phyloP scores from a whole-genome alignment of 805 yeast genomes.

The Wickerhamomyces bovis region DNA sequence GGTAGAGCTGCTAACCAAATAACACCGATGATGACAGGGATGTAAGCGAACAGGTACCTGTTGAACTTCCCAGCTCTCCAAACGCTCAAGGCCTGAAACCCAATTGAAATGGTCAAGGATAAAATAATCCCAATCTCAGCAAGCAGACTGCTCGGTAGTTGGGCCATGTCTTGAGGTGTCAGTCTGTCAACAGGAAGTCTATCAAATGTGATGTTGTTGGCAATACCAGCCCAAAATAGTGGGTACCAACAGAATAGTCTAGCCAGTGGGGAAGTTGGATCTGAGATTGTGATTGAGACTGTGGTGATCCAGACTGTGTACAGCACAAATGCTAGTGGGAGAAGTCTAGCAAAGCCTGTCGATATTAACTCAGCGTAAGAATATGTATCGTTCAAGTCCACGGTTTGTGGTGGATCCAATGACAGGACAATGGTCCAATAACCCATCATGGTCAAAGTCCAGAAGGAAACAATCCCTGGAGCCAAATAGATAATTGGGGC shows the following conservation, averaged over 20 bases:
- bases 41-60: constrained; percentile 52
- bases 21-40: constrained; percentile 36
- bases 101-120: constrained; percentile 46
- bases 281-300: constrained; percentile 41
- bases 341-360: constrained; percentile 61
- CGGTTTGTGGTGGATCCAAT: constrained; percentile 71
- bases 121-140: constrained; percentile 51
- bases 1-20: constrained; percentile 46
- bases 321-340: constrained; percentile 69
- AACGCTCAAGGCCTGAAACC: constrained; percentile 68
- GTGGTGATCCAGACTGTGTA: constrained; percentile 64
- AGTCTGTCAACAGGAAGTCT: constrained; percentile 83
- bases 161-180: constrained; percentile 60
- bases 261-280: constrained; percentile 34
- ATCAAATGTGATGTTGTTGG: constrained; percentile 86
- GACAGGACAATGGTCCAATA: constrained; percentile 78
- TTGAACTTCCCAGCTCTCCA: constrained; percentile 74
- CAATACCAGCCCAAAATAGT: constrained; percentile 74
- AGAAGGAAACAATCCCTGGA: constrained; percentile 44
- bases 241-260: constrained; percentile 59
- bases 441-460: constrained; percentile 58
- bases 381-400: constrained; percentile 47
- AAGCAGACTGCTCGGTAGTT: constrained; percentile 70
- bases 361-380: constrained; percentile 59
- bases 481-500: constrained; percentile 50